Evolutionary conservation across 2,329 filamentous ascomycete genomes (phyloP).

Genomic region (Annulohypoxylon truncatum): DNA sequence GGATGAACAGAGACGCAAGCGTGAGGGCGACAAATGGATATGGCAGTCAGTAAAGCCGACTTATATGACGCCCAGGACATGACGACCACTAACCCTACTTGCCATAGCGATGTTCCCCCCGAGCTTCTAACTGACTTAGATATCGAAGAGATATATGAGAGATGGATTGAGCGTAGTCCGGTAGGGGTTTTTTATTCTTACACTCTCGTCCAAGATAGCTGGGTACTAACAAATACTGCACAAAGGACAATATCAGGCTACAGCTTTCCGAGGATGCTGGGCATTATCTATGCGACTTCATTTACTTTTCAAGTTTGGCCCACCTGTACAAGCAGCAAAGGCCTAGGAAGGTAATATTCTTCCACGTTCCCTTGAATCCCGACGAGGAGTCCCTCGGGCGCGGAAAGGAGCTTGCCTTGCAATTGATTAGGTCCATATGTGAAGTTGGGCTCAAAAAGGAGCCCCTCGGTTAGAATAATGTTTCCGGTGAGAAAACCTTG

Average conservation of each 20-base stretch:
- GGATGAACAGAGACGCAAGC: conserved; percentile 57
- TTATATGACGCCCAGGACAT: background rate
- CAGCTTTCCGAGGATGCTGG: conserved; percentile 77
- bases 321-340: conserved; percentile 62
- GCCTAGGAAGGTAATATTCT: conserved; percentile 69
- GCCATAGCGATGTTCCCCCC: conserved; percentile 57
- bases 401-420: conserved; percentile 64
- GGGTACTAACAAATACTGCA: conserved; percentile 29
- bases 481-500: background rate
- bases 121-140: conserved; percentile 69
- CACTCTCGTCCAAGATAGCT: background rate
- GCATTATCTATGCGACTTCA: conserved; percentile 81
- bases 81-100: background rate
- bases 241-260: conserved; percentile 54
- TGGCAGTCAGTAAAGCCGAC: conserved; percentile 55
- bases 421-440: conserved; percentile 67
- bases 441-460: conserved; percentile 52
- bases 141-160: conserved; percentile 64
- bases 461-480: background rate
- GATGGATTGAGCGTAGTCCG: conserved; percentile 65
- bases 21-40: conserved; percentile 60
- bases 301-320: conserved; percentile 76
- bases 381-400: conserved; percentile 60
- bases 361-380: conserved; percentile 76
- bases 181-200: conserved; percentile 51